These are phyloP conservation scores for Diaporthe vexans DNA, from an alignment of 2,329 filamentous ascomycete species.

Conservation along the genomic window DNA sequence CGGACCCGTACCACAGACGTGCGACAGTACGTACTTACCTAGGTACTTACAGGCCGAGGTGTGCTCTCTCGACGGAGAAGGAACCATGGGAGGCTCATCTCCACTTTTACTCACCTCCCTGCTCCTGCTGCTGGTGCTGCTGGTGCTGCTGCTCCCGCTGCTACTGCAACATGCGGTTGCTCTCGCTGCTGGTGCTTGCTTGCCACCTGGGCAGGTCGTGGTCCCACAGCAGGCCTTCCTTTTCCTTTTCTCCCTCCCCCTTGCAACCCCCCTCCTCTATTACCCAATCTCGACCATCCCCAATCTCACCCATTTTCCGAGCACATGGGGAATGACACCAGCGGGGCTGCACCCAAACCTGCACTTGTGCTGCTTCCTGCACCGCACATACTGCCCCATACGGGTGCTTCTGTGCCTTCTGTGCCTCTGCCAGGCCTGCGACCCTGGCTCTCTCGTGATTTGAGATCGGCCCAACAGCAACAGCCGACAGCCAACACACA, in stretches of 20 bases:
- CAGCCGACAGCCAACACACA: slow-evolving; percentile 13
- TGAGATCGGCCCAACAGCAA: slow-evolving; percentile 17
- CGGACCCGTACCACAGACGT: neutral
- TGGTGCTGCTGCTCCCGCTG: neutral
- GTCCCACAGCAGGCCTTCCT: slow-evolving; percentile 23
- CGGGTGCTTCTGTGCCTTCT: neutral
- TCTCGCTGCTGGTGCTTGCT: neutral
- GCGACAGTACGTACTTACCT: too few relatives aligned
- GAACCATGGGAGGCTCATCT: slow-evolving; percentile 1
- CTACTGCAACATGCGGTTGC: neutral
- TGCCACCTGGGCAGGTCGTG: neutral
- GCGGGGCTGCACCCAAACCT: slow-evolving; percentile 5
- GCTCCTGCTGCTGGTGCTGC: neutral
- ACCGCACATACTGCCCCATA: neutral
- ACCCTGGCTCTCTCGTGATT: slow-evolving; percentile 1
- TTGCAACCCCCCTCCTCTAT: neutral
- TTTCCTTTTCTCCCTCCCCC: neutral
- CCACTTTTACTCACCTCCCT: slow-evolving; percentile 26
- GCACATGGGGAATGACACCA: slow-evolving; percentile 21
- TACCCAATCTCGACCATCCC: slow-evolving; percentile 1
- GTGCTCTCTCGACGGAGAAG: neutral
- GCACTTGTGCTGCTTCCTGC: slow-evolving; percentile 6
- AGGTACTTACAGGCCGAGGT: too few relatives aligned
- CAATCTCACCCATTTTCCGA: slow-evolving; percentile 19
- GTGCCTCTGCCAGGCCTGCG: neutral